A percentile compares a stretch with the other conserved stretches of the same genome.
These are phyloP conservation scores for Brasenia schreberi DNA, from an alignment of 164 flowering plant species.

Conservation along the genomic window DNA sequence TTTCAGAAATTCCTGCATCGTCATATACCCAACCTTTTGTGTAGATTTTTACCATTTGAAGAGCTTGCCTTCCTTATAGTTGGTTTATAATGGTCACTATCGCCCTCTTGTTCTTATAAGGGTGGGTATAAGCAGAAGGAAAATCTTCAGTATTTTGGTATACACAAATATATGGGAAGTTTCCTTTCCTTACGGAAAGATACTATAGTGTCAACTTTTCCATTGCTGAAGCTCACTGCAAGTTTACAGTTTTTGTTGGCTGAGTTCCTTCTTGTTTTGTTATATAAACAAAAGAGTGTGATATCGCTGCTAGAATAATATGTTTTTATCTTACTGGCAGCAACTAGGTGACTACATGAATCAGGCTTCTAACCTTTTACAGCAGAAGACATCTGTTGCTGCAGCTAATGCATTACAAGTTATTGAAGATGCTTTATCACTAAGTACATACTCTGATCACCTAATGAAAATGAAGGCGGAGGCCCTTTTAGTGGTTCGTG, in stretches of 20 bases:
- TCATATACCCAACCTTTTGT: too few relatives aligned
- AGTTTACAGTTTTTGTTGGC: neutral
- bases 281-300: neutral
- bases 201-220: too few relatives aligned
- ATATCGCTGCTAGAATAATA: neutral
- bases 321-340: conserved; percentile 30
- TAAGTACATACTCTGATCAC: conserved; percentile 60
- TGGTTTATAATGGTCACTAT: too few relatives aligned
- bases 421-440: conserved; percentile 43
- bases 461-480: conserved; percentile 75
- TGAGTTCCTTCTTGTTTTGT: neutral
- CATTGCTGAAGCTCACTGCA: neutral
- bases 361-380: conserved; percentile 41
- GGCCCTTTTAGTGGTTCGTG: conserved; percentile 60
- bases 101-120: neutral
- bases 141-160: too few relatives aligned
- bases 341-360: conserved; percentile 35
- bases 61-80: too few relatives aligned
- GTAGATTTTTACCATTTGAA: too few relatives aligned
- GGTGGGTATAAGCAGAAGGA: too few relatives aligned
- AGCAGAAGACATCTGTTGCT: conserved; percentile 31
- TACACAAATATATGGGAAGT: too few relatives aligned
- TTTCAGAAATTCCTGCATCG: too few relatives aligned
- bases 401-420: conserved; percentile 35
- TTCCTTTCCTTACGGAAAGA: too few relatives aligned